phyloP scores from a whole-genome alignment of 345 rosid genomes.

The Sapria himalayana region DNA sequence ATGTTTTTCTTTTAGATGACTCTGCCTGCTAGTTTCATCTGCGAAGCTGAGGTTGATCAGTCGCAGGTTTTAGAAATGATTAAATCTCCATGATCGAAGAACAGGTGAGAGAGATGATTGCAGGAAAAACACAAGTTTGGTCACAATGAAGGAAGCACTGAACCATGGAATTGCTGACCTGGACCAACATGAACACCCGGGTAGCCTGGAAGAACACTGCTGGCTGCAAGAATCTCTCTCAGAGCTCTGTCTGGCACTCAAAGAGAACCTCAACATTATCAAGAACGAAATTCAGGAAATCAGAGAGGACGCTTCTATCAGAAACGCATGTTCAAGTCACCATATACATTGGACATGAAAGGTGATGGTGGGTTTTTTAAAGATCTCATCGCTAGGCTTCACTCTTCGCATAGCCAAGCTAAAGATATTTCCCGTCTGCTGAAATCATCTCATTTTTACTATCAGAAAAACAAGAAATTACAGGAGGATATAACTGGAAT shows the following conservation, averaged over 20 bases:
- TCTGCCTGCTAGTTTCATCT: too few species aligned
- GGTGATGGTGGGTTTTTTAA: constrained; percentile 21
- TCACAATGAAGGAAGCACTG: constrained; percentile 22
- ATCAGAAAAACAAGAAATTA: too few species aligned
- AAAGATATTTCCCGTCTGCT: constrained; percentile 1
- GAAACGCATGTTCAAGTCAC: constrained; percentile 15
- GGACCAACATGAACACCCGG: constrained; percentile 12
- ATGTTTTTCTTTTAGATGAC: too few species aligned
- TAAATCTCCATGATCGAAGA: too few species aligned
- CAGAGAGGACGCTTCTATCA: constrained; percentile 15
- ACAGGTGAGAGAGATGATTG: constrained; percentile 44
- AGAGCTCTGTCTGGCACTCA: constrained; percentile 17
- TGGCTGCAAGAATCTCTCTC: constrained; percentile 14
- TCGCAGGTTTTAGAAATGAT: too few species aligned
- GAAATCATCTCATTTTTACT: too few species aligned
- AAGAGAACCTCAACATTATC: constrained; percentile 36
- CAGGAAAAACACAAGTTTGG: constrained; percentile 45
- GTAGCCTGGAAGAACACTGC: constrained; percentile 8
- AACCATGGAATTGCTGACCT: constrained; percentile 12
- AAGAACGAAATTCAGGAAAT: constrained; percentile 27
- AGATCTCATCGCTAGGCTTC: constrained; percentile 8
- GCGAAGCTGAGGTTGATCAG: too few species aligned
- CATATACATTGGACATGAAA: constrained; percentile 26
- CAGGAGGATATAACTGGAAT: constrained; percentile 18
- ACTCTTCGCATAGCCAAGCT: constrained; percentile 2